Percentiles rank a stretch among this genome's conserved stretches.
Evolutionary conservation across 176 grass and related monocot species (phyloP).

Genomic region (Pontederia paniculata): DNA sequence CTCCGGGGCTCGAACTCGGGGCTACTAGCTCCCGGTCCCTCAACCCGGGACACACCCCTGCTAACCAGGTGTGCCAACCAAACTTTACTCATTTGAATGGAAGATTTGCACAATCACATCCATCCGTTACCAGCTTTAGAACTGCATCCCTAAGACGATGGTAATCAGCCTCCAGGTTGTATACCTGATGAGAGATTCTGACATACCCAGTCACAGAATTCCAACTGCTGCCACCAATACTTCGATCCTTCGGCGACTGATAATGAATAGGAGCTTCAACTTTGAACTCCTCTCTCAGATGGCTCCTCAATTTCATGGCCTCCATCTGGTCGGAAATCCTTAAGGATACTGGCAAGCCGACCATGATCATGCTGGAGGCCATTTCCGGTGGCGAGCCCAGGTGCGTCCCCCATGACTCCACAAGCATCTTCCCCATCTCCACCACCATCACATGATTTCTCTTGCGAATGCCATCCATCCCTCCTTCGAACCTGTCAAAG

Average conservation of each 20-base stretch:
- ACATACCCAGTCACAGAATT: slow-evolving; percentile 51
- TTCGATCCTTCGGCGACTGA: slow-evolving; percentile 31
- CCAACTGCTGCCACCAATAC: slow-evolving; percentile 24
- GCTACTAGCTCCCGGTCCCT: no score
- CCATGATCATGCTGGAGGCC: slow-evolving; percentile 89
- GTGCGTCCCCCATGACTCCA: slow-evolving; percentile 62
- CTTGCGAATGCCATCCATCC: slow-evolving; percentile 55
- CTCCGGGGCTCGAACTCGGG: no score
- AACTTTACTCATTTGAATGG: no score
- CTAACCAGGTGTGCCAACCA: no score
- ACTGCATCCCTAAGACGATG: slow-evolving; percentile 56
- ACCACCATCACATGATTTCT: slow-evolving; percentile 77
- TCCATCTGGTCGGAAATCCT: slow-evolving; percentile 41
- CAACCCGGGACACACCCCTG: no score
- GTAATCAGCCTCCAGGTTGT: slow-evolving; percentile 80
- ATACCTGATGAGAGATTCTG: slow-evolving; percentile 90
- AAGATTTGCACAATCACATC: slow-evolving; percentile 57
- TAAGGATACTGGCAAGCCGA: slow-evolving; percentile 59
- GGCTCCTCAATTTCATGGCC: slow-evolving; percentile 45
- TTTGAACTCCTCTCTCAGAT: slow-evolving; percentile 65
- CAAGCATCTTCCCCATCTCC: slow-evolving; percentile 93
- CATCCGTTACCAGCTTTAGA: slow-evolving; percentile 74
- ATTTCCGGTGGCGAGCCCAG: slow-evolving; percentile 68
- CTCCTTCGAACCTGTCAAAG: slow-evolving; percentile 72
- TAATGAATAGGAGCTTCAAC: slow-evolving; percentile 89